A percentile compares a stretch with the other conserved stretches of the same genome.
phyloP scores from a whole-genome alignment of 2,329 filamentous ascomycete genomes.

The Clathrospora elynae region DNA sequence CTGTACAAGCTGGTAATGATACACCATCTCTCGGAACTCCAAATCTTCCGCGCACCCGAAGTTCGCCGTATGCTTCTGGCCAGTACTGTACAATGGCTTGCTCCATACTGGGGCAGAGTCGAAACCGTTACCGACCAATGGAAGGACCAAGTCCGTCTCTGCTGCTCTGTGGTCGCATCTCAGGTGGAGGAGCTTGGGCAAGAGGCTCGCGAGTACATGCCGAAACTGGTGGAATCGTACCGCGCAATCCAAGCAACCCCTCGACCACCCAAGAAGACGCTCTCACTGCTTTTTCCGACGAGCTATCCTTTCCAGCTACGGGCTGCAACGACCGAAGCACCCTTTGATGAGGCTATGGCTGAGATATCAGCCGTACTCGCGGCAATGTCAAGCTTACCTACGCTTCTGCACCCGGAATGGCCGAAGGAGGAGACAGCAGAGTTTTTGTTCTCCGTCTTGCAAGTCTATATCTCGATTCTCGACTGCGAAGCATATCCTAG shows the following conservation, averaged over 20 bases:
- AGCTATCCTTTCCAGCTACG: slow-evolving; percentile 86
- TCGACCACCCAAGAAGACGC: slow-evolving; percentile 61
- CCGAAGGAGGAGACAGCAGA: slow-evolving; percentile 74
- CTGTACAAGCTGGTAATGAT: slow-evolving; percentile 92
- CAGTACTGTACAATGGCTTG: slow-evolving; percentile 88
- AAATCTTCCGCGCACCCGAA: slow-evolving; percentile 79
- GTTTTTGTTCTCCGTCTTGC: slow-evolving; percentile 77
- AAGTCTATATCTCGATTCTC: slow-evolving; percentile 86
- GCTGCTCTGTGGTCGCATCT: slow-evolving; percentile 88
- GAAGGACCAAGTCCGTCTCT: slow-evolving; percentile 89
- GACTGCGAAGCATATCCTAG: slow-evolving; percentile 87
- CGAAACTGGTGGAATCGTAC: slow-evolving; percentile 90
- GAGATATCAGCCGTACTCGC: slow-evolving; percentile 89
- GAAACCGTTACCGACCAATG: slow-evolving; percentile 80
- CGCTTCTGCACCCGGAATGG: slow-evolving; percentile 75
- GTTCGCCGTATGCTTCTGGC: slow-evolving; percentile 74
- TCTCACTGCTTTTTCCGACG: slow-evolving; percentile 89
- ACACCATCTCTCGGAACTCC: slow-evolving; percentile 83
- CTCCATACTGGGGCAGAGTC: slow-evolving; percentile 86
- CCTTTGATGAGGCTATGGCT: slow-evolving; percentile 84
- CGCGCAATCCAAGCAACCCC: slow-evolving; percentile 72
- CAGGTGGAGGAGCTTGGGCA: slow-evolving; percentile 78
- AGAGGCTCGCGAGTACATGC: slow-evolving; percentile 86
- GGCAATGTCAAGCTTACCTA: slow-evolving; percentile 74
- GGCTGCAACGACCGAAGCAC: slow-evolving; percentile 62